Evolutionary conservation across 768 basidiomycete species (phyloP).

Genomic region (Podaxis mareebaensis): DNA sequence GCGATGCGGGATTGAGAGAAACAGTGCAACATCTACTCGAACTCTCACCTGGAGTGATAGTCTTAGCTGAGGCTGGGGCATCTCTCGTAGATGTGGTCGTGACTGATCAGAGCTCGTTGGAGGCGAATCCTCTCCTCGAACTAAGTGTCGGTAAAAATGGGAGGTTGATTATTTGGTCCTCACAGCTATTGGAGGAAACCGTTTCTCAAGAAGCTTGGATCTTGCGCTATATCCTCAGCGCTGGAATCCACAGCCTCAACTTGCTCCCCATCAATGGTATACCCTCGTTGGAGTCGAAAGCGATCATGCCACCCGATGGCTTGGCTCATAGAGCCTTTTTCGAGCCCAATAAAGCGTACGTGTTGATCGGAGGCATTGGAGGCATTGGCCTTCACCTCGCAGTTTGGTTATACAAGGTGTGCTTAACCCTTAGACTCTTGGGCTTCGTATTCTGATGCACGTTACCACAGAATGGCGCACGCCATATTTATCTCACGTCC

Average conservation of each 20-base stretch:
- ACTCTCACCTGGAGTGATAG: background rate
- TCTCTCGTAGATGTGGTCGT: constrained; percentile 13
- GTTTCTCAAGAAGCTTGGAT: constrained; percentile 10
- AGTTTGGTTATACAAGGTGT: constrained; percentile 42
- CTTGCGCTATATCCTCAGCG: background rate
- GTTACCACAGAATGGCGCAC: constrained; percentile 33
- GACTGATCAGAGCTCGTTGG: background rate
- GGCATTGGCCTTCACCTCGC: constrained; percentile 38
- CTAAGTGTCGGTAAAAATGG: constrained; percentile 16
- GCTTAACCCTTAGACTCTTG: constrained; percentile 6
- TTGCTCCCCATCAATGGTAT: background rate
- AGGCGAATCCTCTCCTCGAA: background rate
- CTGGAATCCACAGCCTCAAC: constrained; percentile 1
- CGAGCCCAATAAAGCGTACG: constrained; percentile 30
- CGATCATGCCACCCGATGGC: background rate
- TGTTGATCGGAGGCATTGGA: constrained; percentile 42
- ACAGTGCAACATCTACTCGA: background rate
- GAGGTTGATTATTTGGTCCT: constrained; percentile 13
- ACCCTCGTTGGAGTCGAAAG: background rate
- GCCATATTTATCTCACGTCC: constrained; percentile 36
- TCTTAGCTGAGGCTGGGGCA: background rate
- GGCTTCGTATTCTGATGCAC: background rate
- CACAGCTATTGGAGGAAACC: constrained; percentile 2
- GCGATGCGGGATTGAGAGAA: background rate
- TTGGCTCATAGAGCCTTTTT: constrained; percentile 20